phyloP scores from a whole-genome alignment of 768 basidiomycete species.

The Termitomyces eurrhizus region DNA sequence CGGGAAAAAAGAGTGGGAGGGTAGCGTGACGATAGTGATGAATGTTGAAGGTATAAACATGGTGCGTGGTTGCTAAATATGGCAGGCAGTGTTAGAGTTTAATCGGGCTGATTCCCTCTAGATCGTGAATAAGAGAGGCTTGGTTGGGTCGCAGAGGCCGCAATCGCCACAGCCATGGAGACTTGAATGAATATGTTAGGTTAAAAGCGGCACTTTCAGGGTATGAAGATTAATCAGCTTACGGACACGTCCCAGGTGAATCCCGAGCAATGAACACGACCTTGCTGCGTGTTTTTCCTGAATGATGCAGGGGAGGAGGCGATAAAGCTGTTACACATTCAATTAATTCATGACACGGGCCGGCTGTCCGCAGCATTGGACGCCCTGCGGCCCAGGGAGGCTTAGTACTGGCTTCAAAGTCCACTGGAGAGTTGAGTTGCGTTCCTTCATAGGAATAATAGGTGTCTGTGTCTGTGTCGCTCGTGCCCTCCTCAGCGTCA shows the following conservation, averaged over 20 bases:
- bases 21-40: not conserved
- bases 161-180: conserved; percentile 15
- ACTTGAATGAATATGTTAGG: conserved; percentile 4
- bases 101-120: not conserved
- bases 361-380: not conserved
- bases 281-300: conserved; percentile 16
- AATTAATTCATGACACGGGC: conserved; percentile 1
- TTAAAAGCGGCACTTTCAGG: not conserved
- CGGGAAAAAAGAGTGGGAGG: not conserved
- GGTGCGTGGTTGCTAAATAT: conserved; percentile 1
- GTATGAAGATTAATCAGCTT: conserved; percentile 1
- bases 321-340: conserved; percentile 12
- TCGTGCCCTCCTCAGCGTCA: not conserved
- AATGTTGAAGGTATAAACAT: conserved; percentile 1
- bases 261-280: conserved; percentile 16
- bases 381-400: not conserved
- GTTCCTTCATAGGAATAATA: conserved; percentile 10
- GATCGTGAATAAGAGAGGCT: conserved; percentile 7
- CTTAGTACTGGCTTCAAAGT: not conserved
- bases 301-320: conserved; percentile 15
- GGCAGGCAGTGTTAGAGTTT: conserved; percentile 1
- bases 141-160: conserved; percentile 12
- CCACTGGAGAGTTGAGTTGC: not conserved
- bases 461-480: conserved; percentile 12
- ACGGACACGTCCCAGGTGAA: conserved; percentile 18